Percentiles rank a stretch among this genome's conserved stretches.
Conservation (phyloP, 202 grass and related monocot genomes). For the Panicum hallii region DNA sequence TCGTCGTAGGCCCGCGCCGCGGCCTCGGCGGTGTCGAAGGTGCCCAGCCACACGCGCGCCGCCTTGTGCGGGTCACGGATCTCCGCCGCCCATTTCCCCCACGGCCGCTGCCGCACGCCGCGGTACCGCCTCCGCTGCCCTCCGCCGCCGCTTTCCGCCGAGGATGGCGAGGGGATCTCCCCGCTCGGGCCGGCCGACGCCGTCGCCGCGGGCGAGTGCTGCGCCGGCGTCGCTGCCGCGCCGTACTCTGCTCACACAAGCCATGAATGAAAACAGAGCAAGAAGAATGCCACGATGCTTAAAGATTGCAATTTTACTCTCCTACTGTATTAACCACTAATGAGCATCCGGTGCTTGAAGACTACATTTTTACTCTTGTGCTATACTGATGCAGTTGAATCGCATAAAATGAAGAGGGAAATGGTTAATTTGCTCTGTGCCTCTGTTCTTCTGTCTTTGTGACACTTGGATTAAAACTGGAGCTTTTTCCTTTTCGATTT, state of each 20-base stretch:
- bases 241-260: neutral
- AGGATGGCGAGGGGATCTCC: neutral
- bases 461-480: neutral
- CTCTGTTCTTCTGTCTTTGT: neutral
- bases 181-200: neutral
- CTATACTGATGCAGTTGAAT: neutral
- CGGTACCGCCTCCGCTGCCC: conserved; percentile 35
- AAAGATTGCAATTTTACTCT: neutral
- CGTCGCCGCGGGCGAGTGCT: neutral
- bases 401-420: neutral
- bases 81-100: conserved; percentile 85
- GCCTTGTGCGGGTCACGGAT: conserved; percentile 64
- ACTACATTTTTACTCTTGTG: neutral
- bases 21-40: conserved; percentile 61
- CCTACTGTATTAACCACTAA: no score
- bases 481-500: neutral
- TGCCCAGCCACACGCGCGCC: conserved; percentile 70
- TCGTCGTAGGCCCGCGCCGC: conserved; percentile 64
- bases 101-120: conserved; percentile 67
- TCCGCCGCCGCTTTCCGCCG: neutral
- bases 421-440: no score
- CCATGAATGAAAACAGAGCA: neutral
- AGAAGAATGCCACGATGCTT: neutral
- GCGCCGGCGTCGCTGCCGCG: neutral
- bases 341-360: neutral